These are phyloP conservation scores for Zoysia pacifica DNA, from an alignment of 176 grass and related monocot species.

Conservation along the genomic window DNA sequence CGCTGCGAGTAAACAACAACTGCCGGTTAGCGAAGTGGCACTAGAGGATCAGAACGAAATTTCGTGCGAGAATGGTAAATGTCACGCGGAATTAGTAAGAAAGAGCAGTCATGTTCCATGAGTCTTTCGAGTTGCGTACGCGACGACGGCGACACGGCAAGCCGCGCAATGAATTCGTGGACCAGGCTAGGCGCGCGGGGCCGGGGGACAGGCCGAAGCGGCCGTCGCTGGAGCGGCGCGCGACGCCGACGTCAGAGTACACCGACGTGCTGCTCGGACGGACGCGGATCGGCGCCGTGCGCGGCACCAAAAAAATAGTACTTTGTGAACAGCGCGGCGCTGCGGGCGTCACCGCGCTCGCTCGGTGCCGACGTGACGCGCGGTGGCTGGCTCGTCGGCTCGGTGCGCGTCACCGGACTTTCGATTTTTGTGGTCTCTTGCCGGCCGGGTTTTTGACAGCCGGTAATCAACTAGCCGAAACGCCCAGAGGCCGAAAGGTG, in stretches of 20 bases:
- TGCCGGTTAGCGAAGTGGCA: background rate
- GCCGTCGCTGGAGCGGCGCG: background rate
- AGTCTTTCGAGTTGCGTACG: background rate
- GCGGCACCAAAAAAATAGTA: background rate
- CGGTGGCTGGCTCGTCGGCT: background rate
- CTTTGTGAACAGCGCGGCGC: too few species aligned
- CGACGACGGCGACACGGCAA: background rate
- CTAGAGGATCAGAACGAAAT: too few species aligned
- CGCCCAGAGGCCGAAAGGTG: background rate
- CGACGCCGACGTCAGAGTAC: background rate
- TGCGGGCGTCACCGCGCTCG: background rate
- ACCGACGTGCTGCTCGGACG: background rate
- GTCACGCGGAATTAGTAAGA: background rate
- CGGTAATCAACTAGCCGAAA: background rate
- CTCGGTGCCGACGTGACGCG: background rate
- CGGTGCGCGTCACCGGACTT: background rate
- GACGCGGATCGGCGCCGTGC: background rate
- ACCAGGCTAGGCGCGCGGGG: background rate
- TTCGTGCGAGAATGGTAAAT: background rate
- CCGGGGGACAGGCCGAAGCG: background rate
- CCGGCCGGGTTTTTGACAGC: background rate
- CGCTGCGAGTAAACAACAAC: slow-evolving; percentile 22
- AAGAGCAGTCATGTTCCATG: background rate
- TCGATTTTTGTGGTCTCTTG: background rate
- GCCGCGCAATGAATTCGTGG: background rate